Base-by-base conservation (phyloP, 768 basidiomycete species). In the Tricholoma flavovirens region DNA sequence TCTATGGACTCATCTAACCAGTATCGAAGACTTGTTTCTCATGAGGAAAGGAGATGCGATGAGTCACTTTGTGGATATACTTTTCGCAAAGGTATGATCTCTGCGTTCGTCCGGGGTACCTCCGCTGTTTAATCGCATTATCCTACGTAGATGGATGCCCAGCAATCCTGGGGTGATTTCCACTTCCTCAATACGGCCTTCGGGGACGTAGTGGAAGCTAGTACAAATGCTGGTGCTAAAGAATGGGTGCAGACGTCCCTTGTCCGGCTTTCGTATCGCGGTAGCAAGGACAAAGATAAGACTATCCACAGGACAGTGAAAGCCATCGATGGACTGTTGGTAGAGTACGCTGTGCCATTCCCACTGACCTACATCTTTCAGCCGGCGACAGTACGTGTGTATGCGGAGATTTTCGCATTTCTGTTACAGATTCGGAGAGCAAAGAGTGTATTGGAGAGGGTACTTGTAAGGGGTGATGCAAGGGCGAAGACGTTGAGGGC, bases 271-370 rank as follows among this genome's bases (percentile, higher is more conserved):
- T 86, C 86, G 2, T 84, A 85, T 64, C 76, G 83, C 17, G 81
- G 83, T 21, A 69, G 64, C 53, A 77, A 74, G 58, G 79, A 80
- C 24, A 73, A 71, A 55, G 77, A 77, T 11, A 66, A 69, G 17
- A 69, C 69, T n/a, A 76, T 80, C 29, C 68, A 67, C 22, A 74
- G 77, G 42, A 87, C 83, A 1, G 79, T 91, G 38, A 79, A 77
- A 63, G 81, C 81, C 1, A 76, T 92, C 19, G 83, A 86, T 30
- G 86, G 83, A 0, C 73, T 93, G 9, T 68, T 75, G 9, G 72
- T 88, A n/a, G 90, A 92, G 73, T 93, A 93, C 60, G 83, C 86
- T 5, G 77, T 88, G 2, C 87, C 91, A 1, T 92, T 90, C 62
- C 90, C 91, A 4, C 67, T 93, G 63, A 85, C 84, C 1, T 93